phyloP scores from a whole-genome alignment of 495 filamentous ascomycete genomes.

The Tuber microsphaerosporum region DNA sequence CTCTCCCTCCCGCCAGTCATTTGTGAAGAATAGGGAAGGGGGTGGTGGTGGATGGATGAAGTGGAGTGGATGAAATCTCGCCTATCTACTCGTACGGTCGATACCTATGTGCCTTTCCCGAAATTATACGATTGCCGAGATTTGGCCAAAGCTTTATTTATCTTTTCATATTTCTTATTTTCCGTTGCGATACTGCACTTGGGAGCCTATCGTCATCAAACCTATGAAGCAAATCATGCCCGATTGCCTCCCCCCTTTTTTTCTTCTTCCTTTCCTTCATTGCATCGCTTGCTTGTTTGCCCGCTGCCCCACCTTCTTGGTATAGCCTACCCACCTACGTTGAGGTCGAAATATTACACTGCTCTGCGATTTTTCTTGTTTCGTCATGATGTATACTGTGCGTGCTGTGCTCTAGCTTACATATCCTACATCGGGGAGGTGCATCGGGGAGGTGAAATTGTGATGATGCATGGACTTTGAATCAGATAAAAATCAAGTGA shows the following conservation, averaged over 20 bases:
- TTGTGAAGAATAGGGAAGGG: not conserved
- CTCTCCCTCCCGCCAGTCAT: not conserved
- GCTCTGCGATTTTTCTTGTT: not conserved
- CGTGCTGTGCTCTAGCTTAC: not conserved
- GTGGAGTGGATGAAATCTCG: not conserved
- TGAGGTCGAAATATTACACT: not conserved
- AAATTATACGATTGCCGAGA: conserved; percentile 5
- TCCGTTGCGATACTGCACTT: not conserved
- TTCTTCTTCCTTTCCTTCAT: not conserved
- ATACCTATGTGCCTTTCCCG: conserved; percentile 4
- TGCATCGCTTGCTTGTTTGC: not conserved
- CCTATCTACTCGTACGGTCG: conserved; percentile 1
- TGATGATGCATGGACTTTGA: not conserved
- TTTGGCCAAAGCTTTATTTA: not conserved
- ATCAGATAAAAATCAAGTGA: not conserved
- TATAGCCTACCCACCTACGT: not conserved
- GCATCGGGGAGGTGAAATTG: not conserved
- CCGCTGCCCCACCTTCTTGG: not conserved
- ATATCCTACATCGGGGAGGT: not conserved
- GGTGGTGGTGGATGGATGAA: not conserved
- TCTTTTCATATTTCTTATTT: not conserved
- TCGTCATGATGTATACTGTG: conserved; percentile 1
- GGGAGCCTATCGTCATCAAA: not conserved
- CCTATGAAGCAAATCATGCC: not conserved
- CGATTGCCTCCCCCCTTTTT: not conserved